These are phyloP conservation scores for Acacia acuminata DNA, from an alignment of 306 rosid genomes.

Conservation along the genomic window DNA sequence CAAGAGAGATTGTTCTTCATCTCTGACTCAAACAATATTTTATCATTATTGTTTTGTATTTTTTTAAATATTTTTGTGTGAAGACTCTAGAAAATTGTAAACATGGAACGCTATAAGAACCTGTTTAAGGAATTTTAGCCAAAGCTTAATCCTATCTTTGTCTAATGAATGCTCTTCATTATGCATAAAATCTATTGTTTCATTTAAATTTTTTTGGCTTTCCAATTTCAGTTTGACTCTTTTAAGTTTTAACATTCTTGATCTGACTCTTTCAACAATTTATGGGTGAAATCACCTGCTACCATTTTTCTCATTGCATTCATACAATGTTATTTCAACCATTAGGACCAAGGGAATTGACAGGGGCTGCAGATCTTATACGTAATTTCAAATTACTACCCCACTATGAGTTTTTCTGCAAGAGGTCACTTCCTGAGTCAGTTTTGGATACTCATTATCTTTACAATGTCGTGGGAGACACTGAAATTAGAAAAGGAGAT, in stretches of 20 bases:
- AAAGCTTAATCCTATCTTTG: neutral
- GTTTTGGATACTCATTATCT: conserved; percentile 87
- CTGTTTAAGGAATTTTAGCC: conserved; percentile 3
- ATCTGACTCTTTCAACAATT: neutral
- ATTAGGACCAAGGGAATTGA: conserved; percentile 92
- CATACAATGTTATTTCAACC: conserved; percentile 30
- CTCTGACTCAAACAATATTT: neutral
- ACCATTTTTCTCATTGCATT: neutral
- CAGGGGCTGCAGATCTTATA: conserved; percentile 91
- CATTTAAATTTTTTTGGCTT: neutral
- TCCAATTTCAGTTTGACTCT: neutral
- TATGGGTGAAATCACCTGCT: neutral
- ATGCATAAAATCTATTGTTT: neutral
- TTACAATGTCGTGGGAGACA: conserved; percentile 89
- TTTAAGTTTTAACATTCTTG: neutral
- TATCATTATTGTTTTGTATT: neutral
- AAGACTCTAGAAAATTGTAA: neutral
- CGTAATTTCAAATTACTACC: conserved; percentile 82
- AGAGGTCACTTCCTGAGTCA: conserved; percentile 84
- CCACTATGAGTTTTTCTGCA: conserved; percentile 95
- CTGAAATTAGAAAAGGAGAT: conserved; percentile 94
- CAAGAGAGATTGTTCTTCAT: no score
- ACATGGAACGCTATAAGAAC: neutral
- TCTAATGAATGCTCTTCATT: neutral
- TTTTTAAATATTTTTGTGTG: conserved; percentile 5